Evolutionary conservation across 352 stramenopile genomes (phyloP).

Genomic region (Globisporangium middletonii): DNA sequence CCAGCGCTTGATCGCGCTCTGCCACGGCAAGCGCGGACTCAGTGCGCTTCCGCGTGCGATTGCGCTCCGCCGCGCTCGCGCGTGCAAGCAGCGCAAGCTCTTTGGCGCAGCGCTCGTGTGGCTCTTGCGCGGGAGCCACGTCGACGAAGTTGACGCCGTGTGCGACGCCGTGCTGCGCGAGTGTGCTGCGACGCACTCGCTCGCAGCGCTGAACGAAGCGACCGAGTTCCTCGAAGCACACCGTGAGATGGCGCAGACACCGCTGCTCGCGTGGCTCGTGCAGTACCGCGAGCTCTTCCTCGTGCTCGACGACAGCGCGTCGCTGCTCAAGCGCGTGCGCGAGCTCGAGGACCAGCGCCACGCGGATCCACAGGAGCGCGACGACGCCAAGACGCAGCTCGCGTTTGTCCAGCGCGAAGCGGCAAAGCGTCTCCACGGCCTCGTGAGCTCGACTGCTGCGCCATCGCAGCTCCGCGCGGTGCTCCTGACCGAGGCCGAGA

Average conservation of each 20-base stretch:
- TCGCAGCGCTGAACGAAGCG: slow-evolving; percentile 51
- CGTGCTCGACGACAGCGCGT: slow-evolving; percentile 56
- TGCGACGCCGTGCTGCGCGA: slow-evolving; percentile 50
- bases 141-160: slow-evolving; percentile 50
- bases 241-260: slow-evolving; percentile 33
- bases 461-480: slow-evolving; percentile 36
- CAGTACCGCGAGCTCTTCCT: slow-evolving; percentile 65
- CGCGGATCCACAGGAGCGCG: not conserved
- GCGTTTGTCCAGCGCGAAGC: slow-evolving; percentile 61
- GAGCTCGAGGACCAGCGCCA: slow-evolving; percentile 15
- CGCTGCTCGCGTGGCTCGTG: slow-evolving; percentile 54
- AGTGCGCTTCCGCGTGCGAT: slow-evolving; percentile 28
- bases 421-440: slow-evolving; percentile 43
- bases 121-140: slow-evolving; percentile 50
- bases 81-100: slow-evolving; percentile 29
- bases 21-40: slow-evolving; percentile 41
- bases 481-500: slow-evolving; percentile 43
- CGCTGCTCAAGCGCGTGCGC: slow-evolving; percentile 25
- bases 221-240: slow-evolving; percentile 62
- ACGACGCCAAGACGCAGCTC: slow-evolving; percentile 27
- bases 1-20: slow-evolving; percentile 47
- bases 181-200: slow-evolving; percentile 27
- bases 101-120: slow-evolving; percentile 58
- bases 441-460: slow-evolving; percentile 37
- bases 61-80: slow-evolving; percentile 27